phyloP scores from a whole-genome alignment of 164 flowering plant species.

The Platanus orientalis region DNA sequence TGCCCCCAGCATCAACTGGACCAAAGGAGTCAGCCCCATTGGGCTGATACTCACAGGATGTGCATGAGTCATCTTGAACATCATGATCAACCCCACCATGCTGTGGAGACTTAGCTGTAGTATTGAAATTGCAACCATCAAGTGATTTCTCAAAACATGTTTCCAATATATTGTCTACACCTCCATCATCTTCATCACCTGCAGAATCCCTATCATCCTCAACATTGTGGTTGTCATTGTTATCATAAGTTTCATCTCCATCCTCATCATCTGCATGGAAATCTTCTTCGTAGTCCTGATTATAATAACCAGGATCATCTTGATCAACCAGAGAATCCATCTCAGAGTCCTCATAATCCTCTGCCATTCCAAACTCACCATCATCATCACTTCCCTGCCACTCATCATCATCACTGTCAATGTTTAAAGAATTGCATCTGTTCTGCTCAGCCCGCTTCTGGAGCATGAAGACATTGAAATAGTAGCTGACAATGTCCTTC shows the following conservation, averaged over 20 bases:
- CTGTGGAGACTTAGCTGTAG: conserved; percentile 1
- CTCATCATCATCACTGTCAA: conserved; percentile 77
- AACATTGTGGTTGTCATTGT: conserved; percentile 2
- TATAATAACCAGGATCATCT: conserved; percentile 8
- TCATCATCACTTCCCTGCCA: conserved; percentile 39
- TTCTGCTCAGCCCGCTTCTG: conserved; percentile 66
- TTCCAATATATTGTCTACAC: conserved; percentile 16
- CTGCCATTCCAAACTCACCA: conserved; percentile 25
- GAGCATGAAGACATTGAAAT: conserved; percentile 80
- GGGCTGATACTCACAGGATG: conserved; percentile 31
- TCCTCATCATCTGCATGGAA: conserved; percentile 3
- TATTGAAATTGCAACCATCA: conserved; percentile 1
- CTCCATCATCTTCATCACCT: conserved; percentile 20
- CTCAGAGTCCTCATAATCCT: conserved; percentile 47
- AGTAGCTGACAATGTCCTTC: conserved; percentile 65
- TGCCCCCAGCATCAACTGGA: conserved; percentile 20
- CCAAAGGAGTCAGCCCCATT: conserved; percentile 3
- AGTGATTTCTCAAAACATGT: not conserved
- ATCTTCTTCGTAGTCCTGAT: conserved; percentile 14
- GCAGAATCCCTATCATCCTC: conserved; percentile 8
- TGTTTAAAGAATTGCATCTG: conserved; percentile 32
- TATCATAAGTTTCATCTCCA: conserved; percentile 12
- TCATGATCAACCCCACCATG: conserved; percentile 27
- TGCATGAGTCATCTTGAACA: conserved; percentile 38
- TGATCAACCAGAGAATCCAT: conserved; percentile 35